A percentile compares a stretch with the other conserved stretches of the same genome.
phyloP scores from a whole-genome alignment of 306 rosid species.

The Quercus berberidifolia region DNA sequence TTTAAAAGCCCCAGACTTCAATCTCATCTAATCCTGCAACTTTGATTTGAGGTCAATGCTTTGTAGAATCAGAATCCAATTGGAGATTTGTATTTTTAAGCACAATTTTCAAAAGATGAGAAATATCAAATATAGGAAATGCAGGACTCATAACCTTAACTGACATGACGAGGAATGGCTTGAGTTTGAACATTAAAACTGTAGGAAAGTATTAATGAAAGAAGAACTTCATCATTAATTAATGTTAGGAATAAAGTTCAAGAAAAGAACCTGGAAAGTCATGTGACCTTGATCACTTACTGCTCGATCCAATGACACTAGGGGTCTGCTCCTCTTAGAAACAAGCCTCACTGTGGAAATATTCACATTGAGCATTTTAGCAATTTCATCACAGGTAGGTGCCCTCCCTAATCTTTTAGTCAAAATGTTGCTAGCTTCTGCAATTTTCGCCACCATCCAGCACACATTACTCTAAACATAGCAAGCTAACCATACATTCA shows the following conservation, averaged over 20 bases:
- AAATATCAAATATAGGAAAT: background rate
- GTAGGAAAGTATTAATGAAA: background rate
- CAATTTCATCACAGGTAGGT: slow-evolving; percentile 55
- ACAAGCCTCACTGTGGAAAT: slow-evolving; percentile 52
- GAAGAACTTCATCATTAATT: background rate
- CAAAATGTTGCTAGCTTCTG: slow-evolving; percentile 48
- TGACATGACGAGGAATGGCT: background rate
- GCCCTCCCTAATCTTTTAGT: slow-evolving; percentile 38
- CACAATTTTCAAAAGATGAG: background rate
- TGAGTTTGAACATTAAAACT: background rate
- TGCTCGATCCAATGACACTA: slow-evolving; percentile 56
- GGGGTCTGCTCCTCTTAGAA: slow-evolving; percentile 39
- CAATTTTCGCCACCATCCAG: slow-evolving; percentile 56
- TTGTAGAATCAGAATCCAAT: background rate
- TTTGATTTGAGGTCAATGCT: background rate
- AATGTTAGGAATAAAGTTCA: background rate
- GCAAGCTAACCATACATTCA: slow-evolving; percentile 70
- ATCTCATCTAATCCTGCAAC: background rate
- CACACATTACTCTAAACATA: slow-evolving; percentile 54
- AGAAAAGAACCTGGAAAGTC: slow-evolving; percentile 52
- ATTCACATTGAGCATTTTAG: slow-evolving; percentile 34
- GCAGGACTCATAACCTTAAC: background rate
- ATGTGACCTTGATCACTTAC: slow-evolving; percentile 40
- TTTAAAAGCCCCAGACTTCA: too few species aligned
- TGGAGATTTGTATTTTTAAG: background rate